Base-by-base conservation (phyloP, 169 alveolate genomes). In the Eimeria acervulina region DNA sequence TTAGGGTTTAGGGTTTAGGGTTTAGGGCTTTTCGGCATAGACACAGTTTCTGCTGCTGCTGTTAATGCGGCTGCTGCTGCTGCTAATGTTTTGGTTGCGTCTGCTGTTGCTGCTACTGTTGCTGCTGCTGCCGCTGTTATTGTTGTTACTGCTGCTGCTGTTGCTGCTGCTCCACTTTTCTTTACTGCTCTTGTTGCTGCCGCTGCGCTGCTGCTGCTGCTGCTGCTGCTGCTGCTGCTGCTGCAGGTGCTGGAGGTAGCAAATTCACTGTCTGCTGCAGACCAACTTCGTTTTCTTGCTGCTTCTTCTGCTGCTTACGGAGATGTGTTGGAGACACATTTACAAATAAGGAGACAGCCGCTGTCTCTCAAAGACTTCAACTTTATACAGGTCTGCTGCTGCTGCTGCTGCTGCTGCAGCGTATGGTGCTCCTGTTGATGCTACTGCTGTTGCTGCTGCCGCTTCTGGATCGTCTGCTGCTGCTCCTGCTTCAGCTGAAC, bases 241-340 rank as follows among this genome's bases (percentile, higher is more conserved):
- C 33, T 68, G 80, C 80, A 68, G 80, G 80, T 68, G 26, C 80
- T 68, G 26, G 80, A 17, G 26, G 80, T 68, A 15, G 80, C 80
- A 8, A 68, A 33, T 33, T 8, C 33, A 15, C 80, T 68, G 26
- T n/a, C 80, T 8, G 38, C 80, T 33, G 38, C 80, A 23, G 80
- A 68, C 33, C 80, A 68, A 21, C 80, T 68, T 8, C 80, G 80
- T 12, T 68, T 68, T n/a, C 33, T 68, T 17, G 15, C 80, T 23
- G 80, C 80, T 23, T 68, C 80, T 68, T 68, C 80, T 23, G 80
- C 80, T 17, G 74, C 81, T 28, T 88, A 88, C 40, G 94, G 83
- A 28, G 94, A 88, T 42, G 94, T 68, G 63, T 84, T 88, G 23
- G 38, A 76, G 17, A 74, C 38, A 40, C 94, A 88, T 74, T 38